A percentile compares a stretch with the other conserved stretches of the same genome.
Evolutionary conservation across 192 early-diverging fungal genomes (phyloP).

Genomic region (Podila epigama): DNA sequence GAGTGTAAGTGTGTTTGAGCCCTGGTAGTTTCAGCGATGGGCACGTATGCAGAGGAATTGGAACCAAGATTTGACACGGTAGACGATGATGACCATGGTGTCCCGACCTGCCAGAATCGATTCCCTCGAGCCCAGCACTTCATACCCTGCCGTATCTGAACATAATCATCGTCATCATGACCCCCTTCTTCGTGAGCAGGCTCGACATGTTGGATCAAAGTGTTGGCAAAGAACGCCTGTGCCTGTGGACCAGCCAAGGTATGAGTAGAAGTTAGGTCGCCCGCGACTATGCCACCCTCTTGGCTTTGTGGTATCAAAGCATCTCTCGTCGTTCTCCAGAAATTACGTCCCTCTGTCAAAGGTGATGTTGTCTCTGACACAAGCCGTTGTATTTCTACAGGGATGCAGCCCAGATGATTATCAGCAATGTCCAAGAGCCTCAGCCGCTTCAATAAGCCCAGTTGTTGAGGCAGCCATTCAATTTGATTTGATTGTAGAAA

Average conservation of each 20-base stretch:
- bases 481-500: slow-evolving; percentile 43
- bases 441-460: slow-evolving; percentile 21
- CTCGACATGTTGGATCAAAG: not conserved
- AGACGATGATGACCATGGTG: slow-evolving; percentile 4
- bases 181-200: slow-evolving; percentile 24
- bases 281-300: no score
- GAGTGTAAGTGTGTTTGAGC: not conserved
- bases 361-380: slow-evolving; percentile 37
- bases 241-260: no score
- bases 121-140: slow-evolving; percentile 49
- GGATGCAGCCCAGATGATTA: slow-evolving; percentile 43
- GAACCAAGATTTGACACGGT: not conserved
- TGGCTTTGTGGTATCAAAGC: not conserved
- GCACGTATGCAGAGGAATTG: not conserved
- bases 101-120: slow-evolving; percentile 42
- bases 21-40: not conserved
- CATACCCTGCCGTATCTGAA: slow-evolving; percentile 46
- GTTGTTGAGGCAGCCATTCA: slow-evolving; percentile 29
- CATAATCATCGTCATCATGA: slow-evolving; percentile 50
- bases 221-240: not conserved
- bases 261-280: no score
- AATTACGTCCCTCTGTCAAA: slow-evolving; percentile 1
- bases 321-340: slow-evolving; percentile 25
- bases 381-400: slow-evolving; percentile 38
- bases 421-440: slow-evolving; percentile 44